phyloP scores from a whole-genome alignment of 768 basidiomycete species.

The Naganishia vaughanmartiniae region DNA sequence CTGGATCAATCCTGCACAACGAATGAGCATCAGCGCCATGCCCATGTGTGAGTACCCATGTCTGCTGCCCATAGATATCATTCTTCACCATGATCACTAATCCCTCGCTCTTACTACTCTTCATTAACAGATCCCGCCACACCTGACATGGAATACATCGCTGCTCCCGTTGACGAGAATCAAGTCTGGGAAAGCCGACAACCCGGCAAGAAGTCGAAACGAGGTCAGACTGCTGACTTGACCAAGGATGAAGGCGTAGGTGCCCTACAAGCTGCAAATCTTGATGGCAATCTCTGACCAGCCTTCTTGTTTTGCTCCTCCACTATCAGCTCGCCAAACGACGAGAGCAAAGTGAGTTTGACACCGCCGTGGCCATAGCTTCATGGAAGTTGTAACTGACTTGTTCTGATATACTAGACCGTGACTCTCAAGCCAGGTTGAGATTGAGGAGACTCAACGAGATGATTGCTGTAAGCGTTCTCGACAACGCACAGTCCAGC shows the following conservation, averaged over 20 bases:
- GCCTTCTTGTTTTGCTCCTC: background rate
- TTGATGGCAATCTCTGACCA: background rate
- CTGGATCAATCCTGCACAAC: background rate
- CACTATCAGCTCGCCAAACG: background rate
- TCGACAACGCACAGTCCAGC: background rate
- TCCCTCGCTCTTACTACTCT: background rate
- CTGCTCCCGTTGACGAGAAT: background rate
- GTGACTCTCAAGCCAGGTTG: conserved; percentile 4
- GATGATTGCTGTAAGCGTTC: background rate
- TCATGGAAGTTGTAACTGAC: background rate
- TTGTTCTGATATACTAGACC: background rate
- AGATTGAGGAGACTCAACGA: background rate
- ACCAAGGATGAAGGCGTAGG: background rate
- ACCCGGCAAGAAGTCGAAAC: background rate
- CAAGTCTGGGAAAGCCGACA: background rate
- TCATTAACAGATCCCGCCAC: background rate
- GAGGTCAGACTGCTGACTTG: background rate
- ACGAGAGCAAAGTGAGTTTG: conserved; percentile 5
- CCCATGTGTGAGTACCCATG: background rate
- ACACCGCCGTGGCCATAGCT: background rate
- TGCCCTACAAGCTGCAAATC: background rate
- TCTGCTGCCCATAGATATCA: background rate
- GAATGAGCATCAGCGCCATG: background rate
- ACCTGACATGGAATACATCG: background rate
- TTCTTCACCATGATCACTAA: background rate